Conservation (phyloP, 2,329 filamentous ascomycete genomes). For the Triangularia verruculosa region DNA sequence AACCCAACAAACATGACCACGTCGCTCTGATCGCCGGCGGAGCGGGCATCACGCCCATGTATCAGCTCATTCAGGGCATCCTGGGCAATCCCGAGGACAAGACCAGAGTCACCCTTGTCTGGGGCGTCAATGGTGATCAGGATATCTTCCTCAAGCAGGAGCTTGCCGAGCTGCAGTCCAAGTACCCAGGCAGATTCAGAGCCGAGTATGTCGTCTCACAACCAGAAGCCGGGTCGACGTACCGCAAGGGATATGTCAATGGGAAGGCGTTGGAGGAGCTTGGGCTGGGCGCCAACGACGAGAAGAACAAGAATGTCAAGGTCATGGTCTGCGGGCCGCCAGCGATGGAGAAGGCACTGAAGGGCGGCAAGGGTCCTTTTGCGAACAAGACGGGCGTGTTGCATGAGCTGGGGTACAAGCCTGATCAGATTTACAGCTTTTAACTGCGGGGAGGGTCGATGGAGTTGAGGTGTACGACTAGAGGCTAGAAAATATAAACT, state of each 20-base stretch:
- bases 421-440: conserved; percentile 56
- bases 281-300: conserved; percentile 32
- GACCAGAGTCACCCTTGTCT: conserved; percentile 63
- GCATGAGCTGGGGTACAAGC: conserved; percentile 54
- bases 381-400: conserved; percentile 47
- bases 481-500: neutral
- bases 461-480: neutral
- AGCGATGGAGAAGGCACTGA: conserved; percentile 58
- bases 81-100: conserved; percentile 58
- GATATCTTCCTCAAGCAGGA: conserved; percentile 60
- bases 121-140: conserved; percentile 61
- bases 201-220: conserved; percentile 57
- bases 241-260: conserved; percentile 56
- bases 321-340: conserved; percentile 70
- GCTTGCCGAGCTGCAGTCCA: conserved; percentile 48
- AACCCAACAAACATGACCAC: conserved; percentile 45
- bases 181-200: conserved; percentile 53
- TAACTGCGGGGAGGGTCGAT: neutral
- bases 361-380: conserved; percentile 38
- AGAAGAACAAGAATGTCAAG: conserved; percentile 44
- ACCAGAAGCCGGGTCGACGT: conserved; percentile 39
- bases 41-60: conserved; percentile 69
- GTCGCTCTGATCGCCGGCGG: conserved; percentile 69
- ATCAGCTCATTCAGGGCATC: conserved; percentile 61
- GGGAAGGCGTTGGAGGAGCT: conserved; percentile 53